Percentiles rank a stretch among this genome's conserved stretches.
Conservation (phyloP, 306 rosid genomes). For the Sindora glabra region DNA sequence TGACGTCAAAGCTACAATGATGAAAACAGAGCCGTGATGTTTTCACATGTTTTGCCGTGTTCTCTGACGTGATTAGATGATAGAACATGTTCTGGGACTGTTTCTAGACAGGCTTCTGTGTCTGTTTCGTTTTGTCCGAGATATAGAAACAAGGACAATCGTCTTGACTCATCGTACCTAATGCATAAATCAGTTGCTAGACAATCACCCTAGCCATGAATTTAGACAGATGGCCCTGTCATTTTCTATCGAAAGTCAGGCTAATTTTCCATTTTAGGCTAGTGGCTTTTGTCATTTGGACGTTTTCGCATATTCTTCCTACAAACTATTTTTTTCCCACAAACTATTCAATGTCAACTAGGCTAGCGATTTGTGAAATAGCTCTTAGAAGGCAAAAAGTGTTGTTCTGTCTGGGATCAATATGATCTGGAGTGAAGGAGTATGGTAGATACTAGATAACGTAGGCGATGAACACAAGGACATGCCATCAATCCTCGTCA, state of each 20-base stretch:
- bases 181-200: constrained; percentile 1
- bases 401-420: no score
- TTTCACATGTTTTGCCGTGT: no score
- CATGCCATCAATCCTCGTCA: constrained; percentile 18
- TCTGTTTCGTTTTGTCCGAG: background rate
- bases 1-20: no score
- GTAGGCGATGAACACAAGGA: constrained; percentile 14
- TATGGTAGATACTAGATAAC: no score
- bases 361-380: constrained; percentile 8
- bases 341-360: constrained; percentile 25
- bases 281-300: constrained; percentile 18
- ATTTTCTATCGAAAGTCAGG: constrained; percentile 11
- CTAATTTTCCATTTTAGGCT: constrained; percentile 11
- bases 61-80: background rate
- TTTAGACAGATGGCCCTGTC: constrained; percentile 14
- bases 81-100: background rate
- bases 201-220: no score
- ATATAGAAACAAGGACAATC: background rate
- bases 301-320: constrained; percentile 9
- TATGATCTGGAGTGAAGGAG: no score
- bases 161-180: background rate
- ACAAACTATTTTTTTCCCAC: constrained; percentile 2
- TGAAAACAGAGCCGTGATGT: no score
- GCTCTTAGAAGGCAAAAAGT: no score
- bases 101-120: background rate